Evolutionary conservation across 108 stramenopile genomes (phyloP), one percentile per base, ranked within the genome.

Genomic region (Ochromonas danica): DNA sequence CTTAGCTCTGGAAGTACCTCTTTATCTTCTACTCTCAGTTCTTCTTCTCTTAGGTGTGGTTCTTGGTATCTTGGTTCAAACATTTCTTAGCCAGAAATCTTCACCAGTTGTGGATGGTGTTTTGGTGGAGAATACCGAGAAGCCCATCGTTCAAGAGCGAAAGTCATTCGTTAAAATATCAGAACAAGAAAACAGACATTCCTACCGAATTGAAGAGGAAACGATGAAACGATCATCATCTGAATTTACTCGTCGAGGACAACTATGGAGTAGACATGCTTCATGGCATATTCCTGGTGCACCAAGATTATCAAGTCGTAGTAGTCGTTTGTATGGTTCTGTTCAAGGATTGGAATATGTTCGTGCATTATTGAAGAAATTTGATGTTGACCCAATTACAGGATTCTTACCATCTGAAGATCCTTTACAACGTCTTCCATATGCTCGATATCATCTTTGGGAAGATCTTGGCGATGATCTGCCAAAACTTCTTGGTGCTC

Each of bases 401-500:
- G 82, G 84, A 0, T 84, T 84, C 40, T 72, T 84, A 45, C 84
- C 84, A 1, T 17, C 70, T 6, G 33, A 61, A 3, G 84, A 84
- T 80, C 84, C 84, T 1, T 75, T 84, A 31, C 78, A 65, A 35
- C 63, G 84, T 63, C 85, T 85, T 14, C 85, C 85, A 2, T 81
- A 85, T 25, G 10, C 61, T 27, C 81, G 83, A 61, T 78, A 84
- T 25, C 84, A 85, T 42, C 80, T 83, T 1, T 85, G 85, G 85
- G 85, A 85, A 80, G 84, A 81, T 27, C 41, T 85, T 40, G 85
- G 42, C 42, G 80, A 61, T 6, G 83, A 83, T 25, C 81, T 85
- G 28, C 85, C 85, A 0, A 77, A 77, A 22, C 82, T 85, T 1
- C 27, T 85, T 38, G 83, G 51, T 1, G 83, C 84, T 40, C 36